Percentiles rank a stretch among this genome's conserved stretches.
Evolutionary conservation across 139 green algal species (phyloP).

Genomic region (Pseudopediastrum boryanum): DNA sequence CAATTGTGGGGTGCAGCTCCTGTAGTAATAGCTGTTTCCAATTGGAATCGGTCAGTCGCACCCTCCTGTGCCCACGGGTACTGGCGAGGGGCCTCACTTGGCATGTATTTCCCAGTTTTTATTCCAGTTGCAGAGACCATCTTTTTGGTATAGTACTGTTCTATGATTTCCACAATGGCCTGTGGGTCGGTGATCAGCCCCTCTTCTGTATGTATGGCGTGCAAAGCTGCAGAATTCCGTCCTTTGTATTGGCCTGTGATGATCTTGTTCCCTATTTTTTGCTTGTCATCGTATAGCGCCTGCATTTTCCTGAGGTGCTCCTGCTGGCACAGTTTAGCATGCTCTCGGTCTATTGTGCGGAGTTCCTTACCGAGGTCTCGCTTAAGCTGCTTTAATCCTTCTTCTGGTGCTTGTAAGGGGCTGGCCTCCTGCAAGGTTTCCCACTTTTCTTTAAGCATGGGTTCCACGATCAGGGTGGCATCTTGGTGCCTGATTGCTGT

Average conservation of each 20-base stretch:
- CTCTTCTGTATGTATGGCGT: neutral
- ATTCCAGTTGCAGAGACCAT: neutral
- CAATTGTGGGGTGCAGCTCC: neutral
- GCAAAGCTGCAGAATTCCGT: neutral
- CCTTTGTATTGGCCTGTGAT: neutral
- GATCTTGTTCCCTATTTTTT: neutral
- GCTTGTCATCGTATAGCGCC: neutral
- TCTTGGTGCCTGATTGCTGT: too few species aligned
- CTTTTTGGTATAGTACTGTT: conserved; percentile 3
- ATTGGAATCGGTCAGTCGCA: neutral
- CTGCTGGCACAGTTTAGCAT: conserved; percentile 5
- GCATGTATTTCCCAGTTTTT: conserved; percentile 6
- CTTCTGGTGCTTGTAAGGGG: neutral
- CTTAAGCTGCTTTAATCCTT: neutral
- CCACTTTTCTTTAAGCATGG: neutral
- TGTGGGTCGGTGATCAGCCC: neutral
- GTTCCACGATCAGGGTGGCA: neutral
- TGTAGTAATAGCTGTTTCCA: neutral
- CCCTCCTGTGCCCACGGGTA: neutral
- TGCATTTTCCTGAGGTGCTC: neutral
- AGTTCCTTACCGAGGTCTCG: neutral
- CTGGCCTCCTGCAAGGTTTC: neutral
- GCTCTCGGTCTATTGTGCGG: neutral
- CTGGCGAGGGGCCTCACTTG: neutral
- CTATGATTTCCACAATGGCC: conserved; percentile 3